Percentiles rank a stretch among this genome's conserved stretches.
These are phyloP conservation scores for Hypoxylon sp. DNA, from an alignment of 2,329 filamentous ascomycete species.

Conservation along the genomic window DNA sequence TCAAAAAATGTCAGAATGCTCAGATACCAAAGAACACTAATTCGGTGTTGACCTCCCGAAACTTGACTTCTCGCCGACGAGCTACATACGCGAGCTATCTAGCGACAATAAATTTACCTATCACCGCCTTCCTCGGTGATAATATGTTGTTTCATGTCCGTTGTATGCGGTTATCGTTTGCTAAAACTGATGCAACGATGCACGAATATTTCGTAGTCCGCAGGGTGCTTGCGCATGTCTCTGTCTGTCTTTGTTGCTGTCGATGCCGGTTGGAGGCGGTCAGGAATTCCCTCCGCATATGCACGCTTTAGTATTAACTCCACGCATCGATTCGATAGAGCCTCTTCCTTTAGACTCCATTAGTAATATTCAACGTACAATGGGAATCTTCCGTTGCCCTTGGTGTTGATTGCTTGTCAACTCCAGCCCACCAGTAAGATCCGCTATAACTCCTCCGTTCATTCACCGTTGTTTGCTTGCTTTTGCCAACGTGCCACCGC, in stretches of 20 bases:
- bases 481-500: slow-evolving; percentile 18
- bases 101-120: slow-evolving; percentile 11
- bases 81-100: slow-evolving; percentile 25
- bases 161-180: slow-evolving; percentile 24
- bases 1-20: slow-evolving; percentile 11
- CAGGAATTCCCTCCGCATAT: slow-evolving; percentile 20
- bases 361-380: too few species aligned
- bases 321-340: too few species aligned
- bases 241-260: slow-evolving; percentile 8
- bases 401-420: slow-evolving; percentile 29
- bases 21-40: slow-evolving; percentile 22
- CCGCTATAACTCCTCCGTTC: slow-evolving; percentile 14
- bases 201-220: slow-evolving; percentile 6
- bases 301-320: too few species aligned
- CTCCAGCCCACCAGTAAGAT: slow-evolving; percentile 8
- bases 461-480: slow-evolving; percentile 8
- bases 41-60: slow-evolving; percentile 25
- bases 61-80: slow-evolving; percentile 20
- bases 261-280: slow-evolving; percentile 21
- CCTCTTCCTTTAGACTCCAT: too few species aligned
- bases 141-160: too few species aligned
- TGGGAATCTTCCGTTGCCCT: slow-evolving; percentile 21
- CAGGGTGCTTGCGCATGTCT: slow-evolving; percentile 13
- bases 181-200: slow-evolving; percentile 26
- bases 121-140: slow-evolving; percentile 27